Conservation (phyloP, 495 filamentous ascomycete species). For the Daldinia loculata region DNA sequence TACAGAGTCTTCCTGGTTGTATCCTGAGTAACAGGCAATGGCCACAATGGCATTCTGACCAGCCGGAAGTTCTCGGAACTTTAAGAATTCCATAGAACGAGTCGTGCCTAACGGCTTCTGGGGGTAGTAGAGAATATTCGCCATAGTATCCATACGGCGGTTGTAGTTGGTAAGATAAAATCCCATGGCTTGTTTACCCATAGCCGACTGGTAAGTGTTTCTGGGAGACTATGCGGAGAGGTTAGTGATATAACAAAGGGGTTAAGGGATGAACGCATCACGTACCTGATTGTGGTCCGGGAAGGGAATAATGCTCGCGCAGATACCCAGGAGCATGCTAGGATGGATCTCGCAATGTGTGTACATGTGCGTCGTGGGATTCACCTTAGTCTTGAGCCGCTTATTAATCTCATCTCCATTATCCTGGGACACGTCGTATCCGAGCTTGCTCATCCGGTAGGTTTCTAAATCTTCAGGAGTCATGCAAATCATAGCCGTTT, state of each 20-base stretch:
- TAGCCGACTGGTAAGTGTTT: conserved; percentile 99
- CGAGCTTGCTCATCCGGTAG: conserved; percentile 62
- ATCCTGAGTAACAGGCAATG: conserved; percentile 97
- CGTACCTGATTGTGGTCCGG: conserved; percentile 94
- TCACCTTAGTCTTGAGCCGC: conserved; percentile 84
- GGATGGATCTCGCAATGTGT: conserved; percentile 99
- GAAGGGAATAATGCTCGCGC: conserved; percentile 99
- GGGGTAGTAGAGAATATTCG: conserved; percentile 97
- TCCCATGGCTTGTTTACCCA: conserved; percentile 99
- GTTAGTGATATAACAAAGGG: conserved; percentile 5
- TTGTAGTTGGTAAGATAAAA: conserved; percentile 96
- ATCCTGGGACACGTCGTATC: conserved; percentile 61
- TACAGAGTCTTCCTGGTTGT: conserved; percentile 99
- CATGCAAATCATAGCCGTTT: conserved; percentile 99
- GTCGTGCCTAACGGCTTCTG: conserved; percentile 98
- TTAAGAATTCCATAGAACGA: conserved; percentile 97
- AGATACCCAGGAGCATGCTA: conserved; percentile 97
- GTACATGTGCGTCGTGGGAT: conserved; percentile 83
- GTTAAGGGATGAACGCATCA: neutral
- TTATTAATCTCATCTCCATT: conserved; percentile 63
- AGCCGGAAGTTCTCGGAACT: conserved; percentile 95
- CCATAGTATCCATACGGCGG: conserved; percentile 98
- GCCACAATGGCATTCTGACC: conserved; percentile 99
- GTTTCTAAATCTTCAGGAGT: conserved; percentile 89
- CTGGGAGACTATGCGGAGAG: conserved; percentile 72